Evolutionary conservation across 805 yeast species (phyloP), one percentile per base, ranked within the genome.

Genomic region (Sungouiozyma ichnusensis): DNA sequence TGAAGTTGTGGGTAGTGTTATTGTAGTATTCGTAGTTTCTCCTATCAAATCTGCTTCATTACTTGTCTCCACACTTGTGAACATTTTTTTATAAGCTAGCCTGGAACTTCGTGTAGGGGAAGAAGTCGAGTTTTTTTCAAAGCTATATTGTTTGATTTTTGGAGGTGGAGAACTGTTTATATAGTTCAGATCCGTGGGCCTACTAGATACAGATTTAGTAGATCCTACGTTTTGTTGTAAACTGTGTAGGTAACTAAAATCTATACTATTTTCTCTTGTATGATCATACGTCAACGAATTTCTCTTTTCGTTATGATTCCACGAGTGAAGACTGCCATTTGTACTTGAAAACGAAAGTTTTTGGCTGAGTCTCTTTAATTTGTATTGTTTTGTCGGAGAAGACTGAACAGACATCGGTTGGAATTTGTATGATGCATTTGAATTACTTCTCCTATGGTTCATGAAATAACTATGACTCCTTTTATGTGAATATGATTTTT

Each of bases 261-360:
- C 64, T 35, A 58, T 43, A 44, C 62, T 56, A 33, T 49, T 47
- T 4, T 58, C 59, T 41, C 61, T 49, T 14, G 39, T 39, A 39
- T 55, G 62, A 13, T 20, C 20, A 14, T 16, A 24, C 8, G 15
- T 20, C 35, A 5, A 33, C 35, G 37, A 33, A 14, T 37, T 40
- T 16, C 33, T 20, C 7, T 37, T 36, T 20, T 20, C 19, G 13
- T 20, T 18, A 20, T 20, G 15, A 15, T 27, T 13, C 13, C 15
- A 9, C 3, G n/a, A 16, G 13, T 15, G 18, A 2, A 35, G 31
- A 16, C 51, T 46, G 40, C 57, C 59, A 6, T 60, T 53, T 13
- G 57, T 49, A 43, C 53, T 60, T 2, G 64, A 54, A 13, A 55
- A 41, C 4, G 65, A 61, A 6, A 61, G 38, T 44, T 54, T 61